Evolutionary conservation across 495 filamentous ascomycete species (phyloP).

Genomic region (Parmelia sp.): DNA sequence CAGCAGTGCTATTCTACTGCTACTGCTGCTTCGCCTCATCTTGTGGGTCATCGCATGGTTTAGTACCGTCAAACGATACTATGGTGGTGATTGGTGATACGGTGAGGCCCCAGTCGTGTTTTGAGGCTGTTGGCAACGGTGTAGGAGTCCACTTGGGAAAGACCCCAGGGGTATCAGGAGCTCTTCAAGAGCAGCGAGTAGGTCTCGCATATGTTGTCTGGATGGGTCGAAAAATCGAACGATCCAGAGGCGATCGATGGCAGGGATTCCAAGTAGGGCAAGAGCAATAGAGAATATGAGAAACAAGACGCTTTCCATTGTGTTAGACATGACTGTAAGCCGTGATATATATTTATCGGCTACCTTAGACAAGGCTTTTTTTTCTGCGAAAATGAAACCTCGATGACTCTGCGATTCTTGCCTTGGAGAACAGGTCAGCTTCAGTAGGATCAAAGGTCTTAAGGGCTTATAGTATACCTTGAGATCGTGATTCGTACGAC

Average conservation of each 20-base stretch:
- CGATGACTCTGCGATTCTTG: too few species aligned
- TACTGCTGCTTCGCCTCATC: not conserved
- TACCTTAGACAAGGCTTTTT: too few species aligned
- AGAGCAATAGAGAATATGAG: not conserved
- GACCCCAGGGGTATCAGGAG: not conserved
- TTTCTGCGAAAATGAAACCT: too few species aligned
- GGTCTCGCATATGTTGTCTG: not conserved
- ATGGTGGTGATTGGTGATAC: too few species aligned
- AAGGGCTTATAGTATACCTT: too few species aligned
- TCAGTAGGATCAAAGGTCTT: too few species aligned
- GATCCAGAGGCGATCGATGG: not conserved
- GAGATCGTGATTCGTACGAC: not conserved
- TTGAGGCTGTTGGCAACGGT: not conserved
- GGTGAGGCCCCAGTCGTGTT: not conserved
- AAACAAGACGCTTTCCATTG: not conserved
- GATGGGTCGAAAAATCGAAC: not conserved
- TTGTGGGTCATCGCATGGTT: not conserved
- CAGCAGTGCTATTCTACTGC: not conserved
- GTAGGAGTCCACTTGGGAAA: not conserved
- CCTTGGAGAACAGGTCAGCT: too few species aligned
- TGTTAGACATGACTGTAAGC: not conserved
- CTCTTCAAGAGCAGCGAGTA: not conserved
- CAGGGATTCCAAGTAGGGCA: not conserved
- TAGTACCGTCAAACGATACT: not conserved
- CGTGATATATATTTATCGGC: too few species aligned